These are phyloP conservation scores for Colletotrichum neosansevieriae DNA, from an alignment of 2,329 filamentous ascomycete genomes.

Conservation along the genomic window DNA sequence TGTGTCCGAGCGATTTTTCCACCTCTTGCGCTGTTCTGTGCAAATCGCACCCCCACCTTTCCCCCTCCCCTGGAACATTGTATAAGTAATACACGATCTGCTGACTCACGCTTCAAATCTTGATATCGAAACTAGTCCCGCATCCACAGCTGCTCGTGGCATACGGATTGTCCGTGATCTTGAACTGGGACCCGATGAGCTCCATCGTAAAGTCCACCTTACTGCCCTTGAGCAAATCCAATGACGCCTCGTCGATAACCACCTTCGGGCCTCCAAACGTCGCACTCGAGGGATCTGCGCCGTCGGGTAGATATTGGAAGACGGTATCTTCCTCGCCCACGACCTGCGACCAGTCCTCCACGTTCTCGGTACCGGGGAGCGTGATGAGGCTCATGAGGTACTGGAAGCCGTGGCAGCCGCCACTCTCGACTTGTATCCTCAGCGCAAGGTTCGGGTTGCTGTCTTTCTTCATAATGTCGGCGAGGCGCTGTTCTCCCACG, in stretches of 20 bases:
- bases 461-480: slow-evolving; percentile 80
- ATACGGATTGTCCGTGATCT: slow-evolving; percentile 91
- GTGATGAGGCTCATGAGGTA: slow-evolving; percentile 91
- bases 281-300: slow-evolving; percentile 47
- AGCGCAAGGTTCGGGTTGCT: slow-evolving; percentile 84
- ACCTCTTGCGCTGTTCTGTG: not conserved
- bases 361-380: slow-evolving; percentile 57
- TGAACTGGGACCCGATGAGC: slow-evolving; percentile 90
- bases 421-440: slow-evolving; percentile 92
- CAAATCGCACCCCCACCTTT: not conserved
- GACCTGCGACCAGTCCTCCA: slow-evolving; percentile 50
- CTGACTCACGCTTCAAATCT: slow-evolving; percentile 59
- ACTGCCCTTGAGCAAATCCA: slow-evolving; percentile 91
- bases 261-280: slow-evolving; percentile 73
- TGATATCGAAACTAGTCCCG: slow-evolving; percentile 97
- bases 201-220: slow-evolving; percentile 98
- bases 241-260: slow-evolving; percentile 86
- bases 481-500: slow-evolving; percentile 69
- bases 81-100: slow-evolving; percentile 23
- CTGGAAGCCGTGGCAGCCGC: slow-evolving; percentile 97
- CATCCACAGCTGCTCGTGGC: slow-evolving; percentile 97
- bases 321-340: slow-evolving; percentile 85
- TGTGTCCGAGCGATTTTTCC: too few relatives aligned
- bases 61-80: not conserved
- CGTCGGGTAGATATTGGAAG: slow-evolving; percentile 76